Conservation (phyloP, 768 basidiomycete genomes). For the Grammothele lineata region DNA sequence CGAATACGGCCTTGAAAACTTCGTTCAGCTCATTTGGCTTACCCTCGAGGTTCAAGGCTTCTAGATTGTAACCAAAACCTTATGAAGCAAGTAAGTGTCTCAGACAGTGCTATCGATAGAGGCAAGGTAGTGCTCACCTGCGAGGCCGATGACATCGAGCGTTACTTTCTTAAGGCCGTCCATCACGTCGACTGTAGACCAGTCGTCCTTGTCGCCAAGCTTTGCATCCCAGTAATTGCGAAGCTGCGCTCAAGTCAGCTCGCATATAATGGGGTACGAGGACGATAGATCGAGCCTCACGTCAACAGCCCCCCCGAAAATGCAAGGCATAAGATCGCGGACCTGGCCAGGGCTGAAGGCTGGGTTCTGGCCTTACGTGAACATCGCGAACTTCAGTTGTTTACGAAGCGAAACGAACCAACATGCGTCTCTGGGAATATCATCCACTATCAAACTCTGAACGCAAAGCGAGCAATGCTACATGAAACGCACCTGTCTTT, state of each 20-base stretch:
- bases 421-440: too few species aligned
- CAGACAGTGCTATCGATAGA: too few species aligned
- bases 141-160: constrained; percentile 38
- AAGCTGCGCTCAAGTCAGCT: too few species aligned
- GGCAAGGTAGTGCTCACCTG: constrained; percentile 23
- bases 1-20: constrained; percentile 26
- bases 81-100: background rate
- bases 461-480: too few species aligned
- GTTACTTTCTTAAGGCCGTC: constrained; percentile 32
- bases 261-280: too few species aligned
- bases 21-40: constrained; percentile 27
- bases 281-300: constrained; percentile 25
- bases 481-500: too few species aligned
- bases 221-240: constrained; percentile 4
- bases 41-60: constrained; percentile 24
- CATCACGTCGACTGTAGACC: constrained; percentile 26
- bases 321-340: constrained; percentile 51
- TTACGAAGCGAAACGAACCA: too few species aligned
- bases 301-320: constrained; percentile 49
- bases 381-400: too few species aligned
- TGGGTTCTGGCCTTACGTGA: constrained; percentile 43
- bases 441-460: too few species aligned
- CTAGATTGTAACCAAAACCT: constrained; percentile 34
- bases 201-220: constrained; percentile 4
- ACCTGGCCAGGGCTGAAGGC: constrained; percentile 62